phyloP scores from a whole-genome alignment of 495 filamentous ascomycete species.

The Penicillium crystallinum region DNA sequence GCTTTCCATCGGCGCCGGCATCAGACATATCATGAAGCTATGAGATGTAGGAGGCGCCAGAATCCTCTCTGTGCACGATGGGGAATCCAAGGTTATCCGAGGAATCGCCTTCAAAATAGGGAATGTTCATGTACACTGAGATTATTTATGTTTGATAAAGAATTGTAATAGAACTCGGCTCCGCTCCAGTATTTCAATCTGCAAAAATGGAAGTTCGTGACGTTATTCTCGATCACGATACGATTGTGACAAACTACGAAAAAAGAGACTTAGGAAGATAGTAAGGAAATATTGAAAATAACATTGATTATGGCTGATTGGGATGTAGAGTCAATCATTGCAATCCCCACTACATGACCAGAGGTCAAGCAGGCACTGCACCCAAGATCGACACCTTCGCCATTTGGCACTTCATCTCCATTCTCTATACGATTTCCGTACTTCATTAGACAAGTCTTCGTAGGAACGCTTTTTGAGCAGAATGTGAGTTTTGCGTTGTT shows the following conservation, averaged over 20 bases:
- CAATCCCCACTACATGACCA: constrained; percentile 52
- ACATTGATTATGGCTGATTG: constrained; percentile 13
- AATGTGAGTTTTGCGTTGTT: constrained; percentile 67
- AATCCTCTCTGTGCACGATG: not conserved
- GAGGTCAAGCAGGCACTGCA: constrained; percentile 52
- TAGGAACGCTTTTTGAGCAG: constrained; percentile 59
- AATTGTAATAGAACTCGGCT: constrained; percentile 12
- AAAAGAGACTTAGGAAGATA: not conserved
- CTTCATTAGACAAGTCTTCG: constrained; percentile 55
- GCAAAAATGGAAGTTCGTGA: not conserved
- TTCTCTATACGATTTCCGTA: constrained; percentile 61
- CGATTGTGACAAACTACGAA: not conserved
- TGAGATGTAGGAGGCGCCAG: constrained; percentile 5
- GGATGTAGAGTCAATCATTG: constrained; percentile 64
- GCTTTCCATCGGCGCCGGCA: constrained; percentile 49
- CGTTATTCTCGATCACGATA: not conserved
- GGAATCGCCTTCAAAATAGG: not conserved
- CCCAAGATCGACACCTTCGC: constrained; percentile 58
- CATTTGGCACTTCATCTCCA: constrained; percentile 48
- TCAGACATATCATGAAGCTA: constrained; percentile 17
- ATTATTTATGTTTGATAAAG: constrained; percentile 5
- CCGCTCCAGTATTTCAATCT: not conserved
- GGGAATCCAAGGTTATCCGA: not conserved
- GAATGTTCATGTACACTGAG: constrained; percentile 7
- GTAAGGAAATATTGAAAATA: not conserved